These are phyloP conservation scores for Caryocar brasiliense DNA, from an alignment of 441 rosid species.

Conservation along the genomic window DNA sequence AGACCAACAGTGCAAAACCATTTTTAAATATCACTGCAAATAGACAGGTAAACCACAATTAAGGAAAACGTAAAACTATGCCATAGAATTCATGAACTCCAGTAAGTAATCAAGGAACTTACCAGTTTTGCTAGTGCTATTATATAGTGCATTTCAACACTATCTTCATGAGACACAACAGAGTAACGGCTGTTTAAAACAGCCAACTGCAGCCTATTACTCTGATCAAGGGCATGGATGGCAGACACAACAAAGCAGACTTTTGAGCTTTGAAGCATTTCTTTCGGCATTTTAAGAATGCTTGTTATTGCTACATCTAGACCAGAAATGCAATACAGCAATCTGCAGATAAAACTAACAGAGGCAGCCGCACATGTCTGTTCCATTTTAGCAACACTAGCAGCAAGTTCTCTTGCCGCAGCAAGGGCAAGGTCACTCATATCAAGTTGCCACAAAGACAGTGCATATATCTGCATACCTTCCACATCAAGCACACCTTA, in stretches of 20 bases:
- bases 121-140: conserved; percentile 76
- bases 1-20: conserved; percentile 2
- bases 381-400: conserved; percentile 50
- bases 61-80: no score
- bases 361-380: conserved; percentile 40
- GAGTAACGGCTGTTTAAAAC: conserved; percentile 49
- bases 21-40: not conserved
- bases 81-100: no score
- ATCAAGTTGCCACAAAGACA: conserved; percentile 77
- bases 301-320: conserved; percentile 51
- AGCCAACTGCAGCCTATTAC: conserved; percentile 48
- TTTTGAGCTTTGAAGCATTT: conserved; percentile 54
- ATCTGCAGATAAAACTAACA: conserved; percentile 73
- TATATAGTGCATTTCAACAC: conserved; percentile 61
- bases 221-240: conserved; percentile 68
- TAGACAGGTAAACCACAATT: not conserved
- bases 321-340: conserved; percentile 72
- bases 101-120: no score
- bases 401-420: conserved; percentile 51
- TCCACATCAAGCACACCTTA: conserved; percentile 62
- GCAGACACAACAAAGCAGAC: conserved; percentile 64
- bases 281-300: conserved; percentile 72
- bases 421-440: conserved; percentile 56
- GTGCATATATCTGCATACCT: conserved; percentile 76
- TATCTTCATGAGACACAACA: conserved; percentile 48